phyloP scores from a whole-genome alignment of 2,329 filamentous ascomycete genomes.

The Ceratocystiopsis sp. region DNA sequence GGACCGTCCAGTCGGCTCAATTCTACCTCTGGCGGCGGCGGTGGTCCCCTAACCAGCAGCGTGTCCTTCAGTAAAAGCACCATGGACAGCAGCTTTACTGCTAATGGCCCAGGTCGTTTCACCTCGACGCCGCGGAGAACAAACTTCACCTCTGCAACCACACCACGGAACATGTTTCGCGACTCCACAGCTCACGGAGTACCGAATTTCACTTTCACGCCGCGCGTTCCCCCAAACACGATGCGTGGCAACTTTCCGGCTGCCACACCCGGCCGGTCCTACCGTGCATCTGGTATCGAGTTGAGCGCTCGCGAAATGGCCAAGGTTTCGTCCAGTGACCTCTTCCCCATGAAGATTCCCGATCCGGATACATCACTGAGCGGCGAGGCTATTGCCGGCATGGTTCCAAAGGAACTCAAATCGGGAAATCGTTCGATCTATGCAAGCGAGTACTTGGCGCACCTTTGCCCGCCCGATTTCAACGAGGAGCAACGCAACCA shows the following conservation, averaged over 20 bases:
- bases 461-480: constrained; percentile 39
- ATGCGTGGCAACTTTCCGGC: constrained; percentile 31
- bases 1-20: constrained; percentile 16
- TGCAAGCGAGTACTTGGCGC: constrained; percentile 39
- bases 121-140: constrained; percentile 11
- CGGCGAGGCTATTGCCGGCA: constrained; percentile 34
- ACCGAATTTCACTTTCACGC: constrained; percentile 23
- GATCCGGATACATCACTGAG: constrained; percentile 38
- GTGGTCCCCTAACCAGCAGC: background rate
- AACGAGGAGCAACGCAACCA: constrained; percentile 42
- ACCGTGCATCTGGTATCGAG: constrained; percentile 28
- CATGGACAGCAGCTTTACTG: too few relatives aligned
- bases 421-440: constrained; percentile 37
- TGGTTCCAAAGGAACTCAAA: constrained; percentile 32
- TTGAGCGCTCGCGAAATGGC: constrained; percentile 31
- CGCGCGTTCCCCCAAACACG: constrained; percentile 25
- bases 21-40: too few relatives aligned
- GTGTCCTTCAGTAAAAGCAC: background rate
- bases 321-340: constrained; percentile 30
- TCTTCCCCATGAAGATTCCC: constrained; percentile 41
- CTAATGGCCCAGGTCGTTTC: background rate
- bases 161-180: constrained; percentile 19
- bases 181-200: constrained; percentile 14
- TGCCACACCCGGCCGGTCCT: constrained; percentile 25
- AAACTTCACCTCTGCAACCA: constrained; percentile 15